Conservation (phyloP, 2,329 filamentous ascomycete species). For the Talaromyces sp. region DNA sequence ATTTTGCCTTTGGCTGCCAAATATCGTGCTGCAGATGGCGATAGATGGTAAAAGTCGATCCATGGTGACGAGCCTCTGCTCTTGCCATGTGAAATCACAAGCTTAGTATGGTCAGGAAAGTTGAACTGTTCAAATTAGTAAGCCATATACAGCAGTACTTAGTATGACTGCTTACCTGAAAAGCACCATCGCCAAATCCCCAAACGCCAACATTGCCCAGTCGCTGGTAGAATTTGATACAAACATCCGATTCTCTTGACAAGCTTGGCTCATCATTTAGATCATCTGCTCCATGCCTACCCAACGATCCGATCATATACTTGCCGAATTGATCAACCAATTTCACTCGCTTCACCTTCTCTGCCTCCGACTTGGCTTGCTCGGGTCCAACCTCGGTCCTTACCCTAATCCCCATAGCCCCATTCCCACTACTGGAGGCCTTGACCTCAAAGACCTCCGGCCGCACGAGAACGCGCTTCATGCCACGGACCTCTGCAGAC, state of each 20-base stretch:
- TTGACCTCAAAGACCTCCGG: constrained; percentile 43
- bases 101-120: constrained; percentile 54
- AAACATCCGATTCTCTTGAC: constrained; percentile 35
- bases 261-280: constrained; percentile 28
- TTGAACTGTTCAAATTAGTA: constrained; percentile 41
- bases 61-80: constrained; percentile 41
- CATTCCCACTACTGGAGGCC: constrained; percentile 27
- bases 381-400: constrained; percentile 35
- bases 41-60: constrained; percentile 52
- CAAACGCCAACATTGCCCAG: constrained; percentile 55
- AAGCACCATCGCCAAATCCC: constrained; percentile 51
- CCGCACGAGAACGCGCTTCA: constrained; percentile 42
- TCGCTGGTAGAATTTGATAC: constrained; percentile 53
- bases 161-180: constrained; percentile 38
- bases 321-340: constrained; percentile 53
- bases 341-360: constrained; percentile 50
- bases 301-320: constrained; percentile 52
- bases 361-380: constrained; percentile 41
- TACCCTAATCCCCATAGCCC: constrained; percentile 32
- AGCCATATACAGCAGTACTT: neutral
- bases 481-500: constrained; percentile 35
- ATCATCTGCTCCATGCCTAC: constrained; percentile 41
- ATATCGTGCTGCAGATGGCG: constrained; percentile 45
- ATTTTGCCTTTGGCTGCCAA: constrained; percentile 43
- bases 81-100: constrained; percentile 46